Base-by-base conservation (phyloP, 2,329 filamentous ascomycete genomes). In the Davidsoniella neocaledoniae region DNA sequence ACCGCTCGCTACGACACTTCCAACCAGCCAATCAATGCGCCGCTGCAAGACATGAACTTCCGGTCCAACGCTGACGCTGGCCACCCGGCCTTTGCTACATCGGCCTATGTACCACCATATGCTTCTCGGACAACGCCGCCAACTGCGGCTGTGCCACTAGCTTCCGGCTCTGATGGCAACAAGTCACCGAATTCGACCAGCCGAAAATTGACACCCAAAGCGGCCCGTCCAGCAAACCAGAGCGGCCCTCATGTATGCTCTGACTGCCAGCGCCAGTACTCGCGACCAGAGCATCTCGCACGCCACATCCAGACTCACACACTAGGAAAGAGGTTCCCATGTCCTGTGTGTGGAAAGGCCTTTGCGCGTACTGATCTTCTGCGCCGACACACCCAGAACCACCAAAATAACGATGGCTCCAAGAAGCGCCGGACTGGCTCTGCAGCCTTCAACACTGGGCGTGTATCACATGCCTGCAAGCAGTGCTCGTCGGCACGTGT, bases 361-460 rank as follows among this genome's bases (percentile, higher is more conserved):
- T 75, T 74, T 57, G 69, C 70, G 8, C 66, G 72, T 17, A 72
- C 71, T 51, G 71, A 75, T 56, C 63, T 75, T 9, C 63, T 74
- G 47, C 72, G 72, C 54, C 66, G 72, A 12, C 72, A 75, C 55
- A 65, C 68, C 40, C 60, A 66, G 42, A 74, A 73, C 54, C 72
- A 75, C 54, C 64, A 69, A 23, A 70, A 71, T 54, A 60, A 61
- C 36, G 69, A 69, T 53, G 63, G 66, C 25, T 63, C 64, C 43
- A 71, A 70, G 55, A 72, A 68, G 56, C 63, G 70, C 33, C 65
- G 71, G 36, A 66, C 69, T 10, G 66, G 66, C 46, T 64, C 65
- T 41, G 59, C 68, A 1, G 68, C 68, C 1, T 67, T 68, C 2
- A 67, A 63, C 14, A 63, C 68, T 2, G 67, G 68, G 17, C 69